Evolutionary conservation across 768 basidiomycete genomes (phyloP).

Genomic region (Amanita rubescens): DNA sequence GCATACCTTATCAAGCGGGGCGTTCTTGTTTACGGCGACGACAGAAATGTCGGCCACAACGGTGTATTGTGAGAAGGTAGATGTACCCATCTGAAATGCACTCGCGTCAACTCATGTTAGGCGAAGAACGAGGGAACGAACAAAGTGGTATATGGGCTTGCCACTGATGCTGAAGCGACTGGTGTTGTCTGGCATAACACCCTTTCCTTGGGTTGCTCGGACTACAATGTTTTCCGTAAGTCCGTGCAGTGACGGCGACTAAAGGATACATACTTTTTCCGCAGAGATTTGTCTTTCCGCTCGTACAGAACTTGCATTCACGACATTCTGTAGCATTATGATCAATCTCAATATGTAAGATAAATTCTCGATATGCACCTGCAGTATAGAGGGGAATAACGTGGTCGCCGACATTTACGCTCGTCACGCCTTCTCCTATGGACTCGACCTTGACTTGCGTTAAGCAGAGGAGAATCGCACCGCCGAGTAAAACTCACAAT

Average conservation of each 20-base stretch:
- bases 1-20: slow-evolving; percentile 95
- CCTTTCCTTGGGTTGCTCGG: slow-evolving; percentile 88
- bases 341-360: background rate
- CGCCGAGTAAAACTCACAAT: slow-evolving; percentile 46
- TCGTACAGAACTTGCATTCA: slow-evolving; percentile 99
- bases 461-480: slow-evolving; percentile 7
- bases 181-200: slow-evolving; percentile 88
- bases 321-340: slow-evolving; percentile 57
- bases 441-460: slow-evolving; percentile 71
- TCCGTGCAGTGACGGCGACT: background rate
- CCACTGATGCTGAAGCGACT: slow-evolving; percentile 88
- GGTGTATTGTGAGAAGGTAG: slow-evolving; percentile 99
- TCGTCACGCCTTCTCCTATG: slow-evolving; percentile 93
- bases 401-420: slow-evolving; percentile 77
- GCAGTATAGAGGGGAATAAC: slow-evolving; percentile 97
- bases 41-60: slow-evolving; percentile 97
- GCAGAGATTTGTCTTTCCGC: slow-evolving; percentile 98
- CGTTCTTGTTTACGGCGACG: slow-evolving; percentile 78
- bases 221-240: slow-evolving; percentile 36
- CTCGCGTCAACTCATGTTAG: slow-evolving; percentile 1
- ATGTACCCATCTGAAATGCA: slow-evolving; percentile 85
- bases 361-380: slow-evolving; percentile 37
- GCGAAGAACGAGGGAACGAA: slow-evolving; percentile 30
- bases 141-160: slow-evolving; percentile 84
- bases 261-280: slow-evolving; percentile 55